Percentiles rank a stretch among this genome's conserved stretches.
Evolutionary conservation across 441 rosid species (phyloP).

Genomic region (Corymbia citriodora): DNA sequence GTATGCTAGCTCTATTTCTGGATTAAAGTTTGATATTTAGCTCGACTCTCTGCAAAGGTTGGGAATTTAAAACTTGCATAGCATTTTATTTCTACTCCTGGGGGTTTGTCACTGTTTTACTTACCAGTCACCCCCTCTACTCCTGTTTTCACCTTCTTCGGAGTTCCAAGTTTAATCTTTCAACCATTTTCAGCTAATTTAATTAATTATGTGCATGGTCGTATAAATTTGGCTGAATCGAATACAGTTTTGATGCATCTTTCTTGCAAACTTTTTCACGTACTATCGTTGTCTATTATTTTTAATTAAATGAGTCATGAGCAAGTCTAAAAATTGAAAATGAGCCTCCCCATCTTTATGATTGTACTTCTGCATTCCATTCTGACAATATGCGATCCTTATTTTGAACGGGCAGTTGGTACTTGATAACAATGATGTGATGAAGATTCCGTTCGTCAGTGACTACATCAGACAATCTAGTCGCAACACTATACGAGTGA

Average conservation of each 20-base stretch:
- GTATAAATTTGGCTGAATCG: not conserved
- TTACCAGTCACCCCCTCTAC: not conserved
- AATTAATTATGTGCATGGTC: not conserved
- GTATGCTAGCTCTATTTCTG: not conserved
- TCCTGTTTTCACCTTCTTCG: not conserved
- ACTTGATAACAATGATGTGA: conserved; percentile 7
- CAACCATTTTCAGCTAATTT: not conserved
- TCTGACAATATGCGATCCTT: not conserved
- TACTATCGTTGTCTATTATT: not conserved
- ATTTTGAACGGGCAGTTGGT: not conserved
- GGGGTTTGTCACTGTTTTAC: not conserved
- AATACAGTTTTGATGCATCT: not conserved
- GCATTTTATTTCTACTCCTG: not conserved
- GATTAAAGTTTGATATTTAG: not conserved
- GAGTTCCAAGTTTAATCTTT: not conserved
- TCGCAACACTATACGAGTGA: not conserved
- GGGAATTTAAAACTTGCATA: not conserved
- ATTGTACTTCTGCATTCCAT: not conserved
- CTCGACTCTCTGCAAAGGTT: not conserved
- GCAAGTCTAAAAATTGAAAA: not conserved
- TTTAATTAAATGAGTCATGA: not conserved
- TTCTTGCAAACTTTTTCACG: not conserved
- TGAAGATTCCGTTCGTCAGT: conserved; percentile 2
- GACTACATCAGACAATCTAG: not conserved
- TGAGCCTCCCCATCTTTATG: not conserved